These are phyloP conservation scores for Lachancea thermotolerans DNA, from an alignment of 805 yeast genomes.

Conservation along the genomic window DNA sequence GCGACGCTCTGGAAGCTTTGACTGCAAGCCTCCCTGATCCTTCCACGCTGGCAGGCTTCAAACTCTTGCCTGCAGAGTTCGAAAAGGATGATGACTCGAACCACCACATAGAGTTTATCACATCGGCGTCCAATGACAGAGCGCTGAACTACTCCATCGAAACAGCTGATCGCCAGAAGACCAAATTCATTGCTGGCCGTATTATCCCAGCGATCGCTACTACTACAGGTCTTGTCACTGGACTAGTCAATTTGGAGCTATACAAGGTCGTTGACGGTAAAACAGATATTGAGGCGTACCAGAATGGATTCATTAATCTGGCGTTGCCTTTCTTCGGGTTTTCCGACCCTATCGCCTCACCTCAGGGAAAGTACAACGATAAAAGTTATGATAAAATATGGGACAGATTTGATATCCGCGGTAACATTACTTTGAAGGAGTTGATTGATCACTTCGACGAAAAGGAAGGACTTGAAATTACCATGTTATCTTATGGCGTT, in stretches of 20 bases:
- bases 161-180: conserved; percentile 79
- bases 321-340: conserved; percentile 96
- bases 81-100: conserved; percentile 97
- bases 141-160: conserved; percentile 88
- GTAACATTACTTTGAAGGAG: conserved; percentile 68
- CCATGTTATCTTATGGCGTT: conserved; percentile 90
- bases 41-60: conserved; percentile 78
- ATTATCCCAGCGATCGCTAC: conserved; percentile 99
- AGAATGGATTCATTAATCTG: conserved; percentile 86
- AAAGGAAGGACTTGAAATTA: conserved; percentile 77
- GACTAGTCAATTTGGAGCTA: conserved; percentile 84
- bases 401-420: conserved; percentile 84
- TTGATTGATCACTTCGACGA: conserved; percentile 68
- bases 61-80: conserved; percentile 84
- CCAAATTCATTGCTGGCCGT: conserved; percentile 96
- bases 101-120: conserved; percentile 92
- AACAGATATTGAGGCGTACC: conserved; percentile 72
- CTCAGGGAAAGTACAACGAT: conserved; percentile 71
- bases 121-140: conserved; percentile 94
- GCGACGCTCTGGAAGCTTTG: conserved; percentile 57
- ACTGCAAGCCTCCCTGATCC: conserved; percentile 85
- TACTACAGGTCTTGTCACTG: conserved; percentile 96
- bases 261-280: conserved; percentile 80
- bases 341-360: conserved; percentile 89
- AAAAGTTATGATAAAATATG: conserved; percentile 83